Evolutionary conservation across 768 basidiomycete species (phyloP).

Genomic region (Trametes cingulata): DNA sequence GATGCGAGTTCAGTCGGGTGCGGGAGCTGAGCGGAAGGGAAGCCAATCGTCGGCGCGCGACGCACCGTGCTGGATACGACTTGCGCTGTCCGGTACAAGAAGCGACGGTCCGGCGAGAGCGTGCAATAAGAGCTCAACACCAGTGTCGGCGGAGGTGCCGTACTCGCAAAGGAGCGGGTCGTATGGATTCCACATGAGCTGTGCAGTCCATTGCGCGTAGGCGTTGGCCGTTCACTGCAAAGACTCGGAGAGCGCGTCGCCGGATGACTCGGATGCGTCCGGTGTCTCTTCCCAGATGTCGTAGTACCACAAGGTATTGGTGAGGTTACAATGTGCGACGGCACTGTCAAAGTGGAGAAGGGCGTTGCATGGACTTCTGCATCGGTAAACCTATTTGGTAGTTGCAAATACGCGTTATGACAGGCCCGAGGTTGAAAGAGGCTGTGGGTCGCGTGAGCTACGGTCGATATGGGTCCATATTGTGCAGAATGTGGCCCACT

Average conservation of each 20-base stretch:
- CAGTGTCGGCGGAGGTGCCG: constrained; percentile 13
- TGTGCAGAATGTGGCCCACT: too few relatives aligned
- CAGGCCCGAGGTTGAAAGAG: too few relatives aligned
- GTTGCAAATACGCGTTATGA: too few relatives aligned
- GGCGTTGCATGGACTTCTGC: neutral
- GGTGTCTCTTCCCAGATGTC: neutral
- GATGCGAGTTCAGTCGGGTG: neutral
- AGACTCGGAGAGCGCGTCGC: neutral
- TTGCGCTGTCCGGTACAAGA: neutral
- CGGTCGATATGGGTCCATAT: too few relatives aligned
- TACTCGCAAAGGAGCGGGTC: constrained; percentile 8
- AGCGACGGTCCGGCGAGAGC: neutral
- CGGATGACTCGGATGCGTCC: neutral
- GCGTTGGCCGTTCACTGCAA: neutral
- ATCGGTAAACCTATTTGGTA: too few relatives aligned
- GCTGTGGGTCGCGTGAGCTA: too few relatives aligned
- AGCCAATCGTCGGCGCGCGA: constrained; percentile 13
- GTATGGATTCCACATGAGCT: constrained; percentile 16
- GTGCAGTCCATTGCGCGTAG: constrained; percentile 16
- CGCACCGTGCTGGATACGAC: neutral
- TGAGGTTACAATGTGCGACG: constrained; percentile 2
- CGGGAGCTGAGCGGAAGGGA: constrained; percentile 1
- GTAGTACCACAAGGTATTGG: constrained; percentile 16
- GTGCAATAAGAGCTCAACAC: constrained; percentile 13
- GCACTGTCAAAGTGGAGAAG: constrained; percentile 10